These are phyloP conservation scores for Obelidium mucronatum DNA, from an alignment of 192 early-diverging fungal genomes.

Conservation along the genomic window DNA sequence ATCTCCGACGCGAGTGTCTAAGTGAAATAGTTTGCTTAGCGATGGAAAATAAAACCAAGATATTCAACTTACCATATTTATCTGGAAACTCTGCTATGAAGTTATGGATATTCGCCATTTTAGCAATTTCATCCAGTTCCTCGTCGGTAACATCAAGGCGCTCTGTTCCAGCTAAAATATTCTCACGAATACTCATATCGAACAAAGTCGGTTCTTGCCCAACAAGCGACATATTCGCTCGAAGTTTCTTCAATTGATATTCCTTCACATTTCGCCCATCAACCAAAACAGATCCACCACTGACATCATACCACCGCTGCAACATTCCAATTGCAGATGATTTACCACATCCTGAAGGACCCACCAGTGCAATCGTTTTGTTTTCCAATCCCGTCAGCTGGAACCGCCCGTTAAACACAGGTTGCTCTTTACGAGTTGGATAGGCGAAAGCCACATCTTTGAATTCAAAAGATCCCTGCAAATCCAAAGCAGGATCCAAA, in stretches of 20 bases:
- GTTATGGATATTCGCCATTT: conserved; percentile 75
- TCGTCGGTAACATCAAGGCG: conserved; percentile 49
- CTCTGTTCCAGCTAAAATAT: conserved; percentile 43
- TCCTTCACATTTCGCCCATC: conserved; percentile 69
- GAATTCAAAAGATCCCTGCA: conserved; percentile 54
- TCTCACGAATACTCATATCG: conserved; percentile 51
- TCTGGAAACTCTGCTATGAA: conserved; percentile 77
- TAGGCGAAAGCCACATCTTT: conserved; percentile 51
- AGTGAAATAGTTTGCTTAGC: conserved; percentile 11
- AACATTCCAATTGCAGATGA: conserved; percentile 64
- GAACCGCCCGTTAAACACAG: conserved; percentile 58
- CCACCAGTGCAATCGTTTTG: conserved; percentile 72
- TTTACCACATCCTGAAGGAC: conserved; percentile 76
- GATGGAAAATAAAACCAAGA: not conserved
- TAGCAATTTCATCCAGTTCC: conserved; percentile 71
- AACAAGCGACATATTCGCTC: conserved; percentile 71
- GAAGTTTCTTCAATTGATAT: conserved; percentile 69
- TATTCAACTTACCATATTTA: conserved; percentile 58
- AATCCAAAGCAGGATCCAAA: conserved; percentile 18
- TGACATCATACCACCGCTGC: conserved; percentile 78
- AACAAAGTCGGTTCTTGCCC: conserved; percentile 60
- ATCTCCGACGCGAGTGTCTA: conserved; percentile 53
- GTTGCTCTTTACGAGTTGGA: conserved; percentile 69
- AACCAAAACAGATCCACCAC: conserved; percentile 62
- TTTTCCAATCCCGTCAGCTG: conserved; percentile 66